Evolutionary conservation across 148 eudicot genomes (phyloP).

Genomic region (Rhododendron mucronatum): DNA sequence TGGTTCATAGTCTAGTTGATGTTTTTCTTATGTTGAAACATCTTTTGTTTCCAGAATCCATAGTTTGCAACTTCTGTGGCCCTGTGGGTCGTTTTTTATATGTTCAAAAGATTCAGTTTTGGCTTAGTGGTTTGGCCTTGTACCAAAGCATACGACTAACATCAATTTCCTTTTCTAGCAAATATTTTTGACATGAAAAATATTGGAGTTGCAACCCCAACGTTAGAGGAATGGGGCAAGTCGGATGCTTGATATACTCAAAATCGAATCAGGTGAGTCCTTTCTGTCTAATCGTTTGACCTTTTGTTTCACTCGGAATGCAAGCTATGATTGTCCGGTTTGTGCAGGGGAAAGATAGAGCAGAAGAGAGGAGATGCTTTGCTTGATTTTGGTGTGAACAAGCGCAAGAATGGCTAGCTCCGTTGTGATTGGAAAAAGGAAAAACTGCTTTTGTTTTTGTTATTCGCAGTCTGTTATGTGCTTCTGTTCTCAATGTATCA

Average conservation of each 20-base stretch:
- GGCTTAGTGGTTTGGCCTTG: not conserved
- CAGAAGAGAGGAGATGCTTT: not conserved
- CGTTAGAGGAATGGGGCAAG: slow-evolving; percentile 67
- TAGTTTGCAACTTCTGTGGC: not conserved
- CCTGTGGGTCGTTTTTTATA: not conserved
- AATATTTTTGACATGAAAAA: slow-evolving; percentile 75
- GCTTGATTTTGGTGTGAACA: not conserved
- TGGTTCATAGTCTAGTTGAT: not conserved
- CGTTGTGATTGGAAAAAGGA: not conserved
- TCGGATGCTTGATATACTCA: slow-evolving; percentile 19
- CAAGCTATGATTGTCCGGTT: not conserved
- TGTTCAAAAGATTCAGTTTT: not conserved
- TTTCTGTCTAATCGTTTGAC: not conserved
- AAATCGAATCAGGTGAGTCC: slow-evolving; percentile 10
- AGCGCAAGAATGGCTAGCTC: not conserved
- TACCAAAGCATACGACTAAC: slow-evolving; percentile 18
- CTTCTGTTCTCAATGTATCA: not conserved
- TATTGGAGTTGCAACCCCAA: slow-evolving; percentile 73
- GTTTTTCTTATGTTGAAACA: not conserved
- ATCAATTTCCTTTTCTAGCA: slow-evolving; percentile 34
- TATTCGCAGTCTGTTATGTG: not conserved
- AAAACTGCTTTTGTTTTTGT: not conserved
- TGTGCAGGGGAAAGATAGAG: not conserved
- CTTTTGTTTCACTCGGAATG: not conserved
- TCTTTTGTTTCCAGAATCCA: not conserved